A percentile compares a stretch with the other conserved stretches of the same genome.
Evolutionary conservation across 2,329 filamentous ascomycete genomes (phyloP).

Genomic region (Alternaria hordeiaustralica): DNA sequence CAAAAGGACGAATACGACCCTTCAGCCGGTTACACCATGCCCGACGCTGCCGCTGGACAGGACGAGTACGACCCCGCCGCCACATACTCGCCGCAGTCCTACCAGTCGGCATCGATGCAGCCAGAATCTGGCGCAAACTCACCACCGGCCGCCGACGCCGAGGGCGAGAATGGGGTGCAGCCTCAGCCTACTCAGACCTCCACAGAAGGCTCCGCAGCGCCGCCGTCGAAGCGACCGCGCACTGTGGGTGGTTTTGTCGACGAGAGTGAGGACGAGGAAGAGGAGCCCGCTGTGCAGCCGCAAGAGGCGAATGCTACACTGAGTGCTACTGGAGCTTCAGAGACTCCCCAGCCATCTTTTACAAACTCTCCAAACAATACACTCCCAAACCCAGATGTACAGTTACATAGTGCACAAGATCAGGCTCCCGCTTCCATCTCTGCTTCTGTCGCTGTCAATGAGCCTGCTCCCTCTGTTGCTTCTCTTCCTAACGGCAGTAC

Average conservation of each 20-base stretch:
- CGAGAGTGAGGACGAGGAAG: constrained; percentile 67
- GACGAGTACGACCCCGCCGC: constrained; percentile 51
- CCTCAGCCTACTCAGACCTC: constrained; percentile 24
- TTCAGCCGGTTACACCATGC: constrained; percentile 48
- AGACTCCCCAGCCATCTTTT: constrained; percentile 60
- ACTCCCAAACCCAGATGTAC: constrained; percentile 64
- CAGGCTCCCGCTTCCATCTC: constrained; percentile 52
- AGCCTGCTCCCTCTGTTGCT: constrained; percentile 58
- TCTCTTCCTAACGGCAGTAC: constrained; percentile 56
- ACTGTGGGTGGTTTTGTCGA: constrained; percentile 68
- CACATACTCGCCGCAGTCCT: constrained; percentile 34
- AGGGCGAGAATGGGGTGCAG: constrained; percentile 32
- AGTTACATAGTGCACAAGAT: constrained; percentile 64
- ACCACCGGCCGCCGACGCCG: constrained; percentile 26
- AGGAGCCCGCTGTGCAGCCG: constrained; percentile 55
- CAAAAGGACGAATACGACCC: constrained; percentile 53
- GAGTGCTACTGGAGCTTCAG: constrained; percentile 57
- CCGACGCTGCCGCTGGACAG: constrained; percentile 53
- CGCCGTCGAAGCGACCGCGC: constrained; percentile 54
- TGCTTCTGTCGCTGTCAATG: constrained; percentile 49
- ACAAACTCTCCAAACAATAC: constrained; percentile 64
- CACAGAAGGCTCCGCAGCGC: constrained; percentile 38
- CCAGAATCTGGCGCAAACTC: constrained; percentile 38
- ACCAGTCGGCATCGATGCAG: constrained; percentile 35
- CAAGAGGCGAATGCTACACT: constrained; percentile 56